These are phyloP conservation scores for Paramecium tetraurelia DNA, from an alignment of 73 alveolate species.

Conservation along the genomic window DNA sequence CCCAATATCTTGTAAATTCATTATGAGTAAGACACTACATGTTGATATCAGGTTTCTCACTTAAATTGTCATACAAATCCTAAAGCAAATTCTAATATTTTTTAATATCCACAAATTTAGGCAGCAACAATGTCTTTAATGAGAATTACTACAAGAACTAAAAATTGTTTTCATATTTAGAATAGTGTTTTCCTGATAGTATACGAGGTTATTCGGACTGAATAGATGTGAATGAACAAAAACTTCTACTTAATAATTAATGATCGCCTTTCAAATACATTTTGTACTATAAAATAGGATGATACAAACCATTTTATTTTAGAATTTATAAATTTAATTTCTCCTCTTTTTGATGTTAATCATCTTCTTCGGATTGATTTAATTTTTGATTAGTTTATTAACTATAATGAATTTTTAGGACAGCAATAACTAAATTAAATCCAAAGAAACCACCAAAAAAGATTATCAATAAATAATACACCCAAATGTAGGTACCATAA, in stretches of 20 bases:
- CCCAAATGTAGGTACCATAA: neutral
- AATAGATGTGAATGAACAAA: neutral
- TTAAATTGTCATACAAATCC: neutral
- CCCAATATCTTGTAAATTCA: constrained; percentile 28
- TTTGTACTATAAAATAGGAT: neutral
- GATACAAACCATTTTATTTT: neutral
- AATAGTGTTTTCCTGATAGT: neutral
- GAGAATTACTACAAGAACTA: neutral
- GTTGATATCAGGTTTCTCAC: neutral
- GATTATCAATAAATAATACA: neutral
- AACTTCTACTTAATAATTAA: neutral
- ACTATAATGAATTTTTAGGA: neutral
- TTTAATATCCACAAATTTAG: neutral
- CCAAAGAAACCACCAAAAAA: constrained; percentile 39
- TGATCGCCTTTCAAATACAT: neutral
- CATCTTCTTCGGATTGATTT: neutral
- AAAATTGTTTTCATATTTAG: neutral
- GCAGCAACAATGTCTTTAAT: neutral
- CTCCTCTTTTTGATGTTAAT: neutral
- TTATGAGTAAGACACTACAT: neutral
- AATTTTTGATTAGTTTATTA: neutral
- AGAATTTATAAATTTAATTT: neutral
- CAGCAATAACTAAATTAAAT: constrained; percentile 18
- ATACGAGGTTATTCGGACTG: neutral
- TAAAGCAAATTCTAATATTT: neutral